Conservation (phyloP, 129 eudicot genomes). For the Artemisia tridentata region DNA sequence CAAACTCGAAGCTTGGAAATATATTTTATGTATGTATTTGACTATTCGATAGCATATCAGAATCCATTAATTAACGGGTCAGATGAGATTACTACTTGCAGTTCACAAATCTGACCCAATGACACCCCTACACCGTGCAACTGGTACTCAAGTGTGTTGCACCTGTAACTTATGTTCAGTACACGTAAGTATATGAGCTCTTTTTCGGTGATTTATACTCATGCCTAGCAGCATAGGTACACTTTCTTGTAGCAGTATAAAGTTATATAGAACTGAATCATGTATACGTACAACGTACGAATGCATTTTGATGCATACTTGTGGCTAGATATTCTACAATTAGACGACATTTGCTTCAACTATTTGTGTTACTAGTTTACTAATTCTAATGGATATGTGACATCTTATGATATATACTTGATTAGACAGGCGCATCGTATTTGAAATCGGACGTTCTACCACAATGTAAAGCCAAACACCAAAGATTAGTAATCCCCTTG, state of each 20-base stretch:
- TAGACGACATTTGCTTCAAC: background rate
- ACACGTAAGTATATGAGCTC: background rate
- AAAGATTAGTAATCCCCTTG: conserved; percentile 33
- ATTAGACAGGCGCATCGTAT: conserved; percentile 50
- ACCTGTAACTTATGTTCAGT: no score
- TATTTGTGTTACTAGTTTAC: background rate
- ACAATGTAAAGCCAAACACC: conserved; percentile 36
- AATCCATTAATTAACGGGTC: no score
- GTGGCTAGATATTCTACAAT: conserved; percentile 1
- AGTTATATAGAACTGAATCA: background rate
- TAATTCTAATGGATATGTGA: conserved; percentile 3
- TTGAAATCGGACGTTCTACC: conserved; percentile 52
- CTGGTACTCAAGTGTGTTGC: no score
- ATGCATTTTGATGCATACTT: background rate
- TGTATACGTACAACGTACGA: background rate
- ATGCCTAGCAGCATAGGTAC: background rate
- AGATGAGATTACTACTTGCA: no score
- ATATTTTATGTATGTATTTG: no score
- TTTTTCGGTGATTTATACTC: no score
- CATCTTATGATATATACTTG: conserved; percentile 24
- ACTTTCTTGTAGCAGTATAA: background rate
- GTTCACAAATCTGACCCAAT: no score
- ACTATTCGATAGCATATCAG: no score
- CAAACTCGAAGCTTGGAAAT: no score
- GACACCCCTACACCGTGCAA: no score